A percentile compares a stretch with the other conserved stretches of the same genome.
Evolutionary conservation across 768 basidiomycete species (phyloP).

Genomic region (Amanita pallidorosea): DNA sequence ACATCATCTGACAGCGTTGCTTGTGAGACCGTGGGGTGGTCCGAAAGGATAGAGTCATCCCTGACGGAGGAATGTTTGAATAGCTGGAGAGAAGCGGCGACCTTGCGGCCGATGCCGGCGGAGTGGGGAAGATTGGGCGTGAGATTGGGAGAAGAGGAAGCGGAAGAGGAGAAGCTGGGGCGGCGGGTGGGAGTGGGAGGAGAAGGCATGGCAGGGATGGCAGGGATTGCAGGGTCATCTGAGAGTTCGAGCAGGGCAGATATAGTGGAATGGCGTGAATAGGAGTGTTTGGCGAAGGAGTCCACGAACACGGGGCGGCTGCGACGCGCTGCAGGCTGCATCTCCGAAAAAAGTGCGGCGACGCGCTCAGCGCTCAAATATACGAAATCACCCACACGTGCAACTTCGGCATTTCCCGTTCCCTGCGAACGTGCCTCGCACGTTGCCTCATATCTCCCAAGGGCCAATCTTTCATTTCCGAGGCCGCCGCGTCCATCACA

Average conservation of each 20-base stretch:
- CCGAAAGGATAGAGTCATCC: conserved; percentile 20
- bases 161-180: conserved; percentile 25
- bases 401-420: conserved; percentile 17
- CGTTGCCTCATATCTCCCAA: not conserved
- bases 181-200: conserved; percentile 19
- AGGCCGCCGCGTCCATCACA: not conserved
- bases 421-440: conserved; percentile 16
- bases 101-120: conserved; percentile 65
- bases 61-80: conserved; percentile 64
- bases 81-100: conserved; percentile 70
- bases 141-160: conserved; percentile 18
- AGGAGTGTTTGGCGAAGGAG: conserved; percentile 2
- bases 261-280: conserved; percentile 4
- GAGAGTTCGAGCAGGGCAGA: conserved; percentile 19
- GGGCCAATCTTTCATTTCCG: not conserved
- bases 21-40: conserved; percentile 20
- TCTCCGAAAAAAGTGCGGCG: not conserved
- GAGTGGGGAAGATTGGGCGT: conserved; percentile 18
- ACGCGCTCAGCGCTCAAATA: conserved; percentile 2
- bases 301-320: not conserved
- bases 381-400: conserved; percentile 20
- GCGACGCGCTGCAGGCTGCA: conserved; percentile 1
- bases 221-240: conserved; percentile 22
- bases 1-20: conserved; percentile 36
- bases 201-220: conserved; percentile 13